Percentiles rank a stretch among this genome's conserved stretches.
phyloP scores from a whole-genome alignment of 108 stramenopile species.

The Phaeodactylum tricornutum region DNA sequence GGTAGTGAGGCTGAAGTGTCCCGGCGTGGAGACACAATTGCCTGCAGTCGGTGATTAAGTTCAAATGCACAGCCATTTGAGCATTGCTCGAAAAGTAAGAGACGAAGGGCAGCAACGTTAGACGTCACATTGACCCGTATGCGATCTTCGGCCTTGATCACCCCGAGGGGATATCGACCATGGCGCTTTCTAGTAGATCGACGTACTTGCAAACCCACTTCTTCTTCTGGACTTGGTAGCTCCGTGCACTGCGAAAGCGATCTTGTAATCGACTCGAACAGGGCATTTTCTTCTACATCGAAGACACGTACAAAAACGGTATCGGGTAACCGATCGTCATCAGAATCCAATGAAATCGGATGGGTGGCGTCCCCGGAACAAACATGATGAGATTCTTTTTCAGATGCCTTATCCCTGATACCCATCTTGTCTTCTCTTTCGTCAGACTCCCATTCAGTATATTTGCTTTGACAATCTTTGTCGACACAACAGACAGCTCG shows the following conservation, averaged over 20 bases:
- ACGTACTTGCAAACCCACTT: constrained; percentile 5
- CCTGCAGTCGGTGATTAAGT: neutral
- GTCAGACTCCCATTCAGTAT: neutral
- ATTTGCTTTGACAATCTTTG: neutral
- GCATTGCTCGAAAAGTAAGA: constrained; percentile 27
- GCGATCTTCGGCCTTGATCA: constrained; percentile 16
- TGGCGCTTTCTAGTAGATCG: constrained; percentile 31
- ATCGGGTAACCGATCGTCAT: constrained; percentile 8
- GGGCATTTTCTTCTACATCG: constrained; percentile 7
- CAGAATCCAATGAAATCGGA: constrained; percentile 27
- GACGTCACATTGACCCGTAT: constrained; percentile 13
- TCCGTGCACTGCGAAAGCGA: constrained; percentile 8
- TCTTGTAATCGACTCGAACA: constrained; percentile 4
- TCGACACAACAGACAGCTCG: neutral
- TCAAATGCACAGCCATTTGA: constrained; percentile 6
- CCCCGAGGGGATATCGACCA: constrained; percentile 21
- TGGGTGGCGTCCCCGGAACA: neutral
- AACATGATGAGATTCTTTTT: neutral
- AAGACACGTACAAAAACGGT: constrained; percentile 18
- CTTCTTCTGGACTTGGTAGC: neutral
- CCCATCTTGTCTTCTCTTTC: neutral
- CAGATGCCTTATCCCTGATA: neutral
- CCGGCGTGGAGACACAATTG: neutral
- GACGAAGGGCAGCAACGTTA: constrained; percentile 34
- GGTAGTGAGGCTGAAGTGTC: too few relatives aligned